These are phyloP conservation scores for Pontederia crassipes DNA, from an alignment of 176 grass and related monocot genomes.

Conservation along the genomic window DNA sequence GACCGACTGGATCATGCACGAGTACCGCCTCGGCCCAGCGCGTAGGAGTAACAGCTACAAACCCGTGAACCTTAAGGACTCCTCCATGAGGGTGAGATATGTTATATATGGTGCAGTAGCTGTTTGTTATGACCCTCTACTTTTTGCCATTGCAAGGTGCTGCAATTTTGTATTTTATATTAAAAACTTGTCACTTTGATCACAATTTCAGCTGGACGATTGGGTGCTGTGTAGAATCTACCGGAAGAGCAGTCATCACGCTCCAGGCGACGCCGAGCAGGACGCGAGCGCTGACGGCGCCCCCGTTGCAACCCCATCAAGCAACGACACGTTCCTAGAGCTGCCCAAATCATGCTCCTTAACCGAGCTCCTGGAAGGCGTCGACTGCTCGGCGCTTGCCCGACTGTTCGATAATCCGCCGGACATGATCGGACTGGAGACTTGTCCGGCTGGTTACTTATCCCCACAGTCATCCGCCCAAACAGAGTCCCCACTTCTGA, in stretches of 20 bases:
- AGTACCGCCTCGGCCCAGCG: constrained; percentile 9
- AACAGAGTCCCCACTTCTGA: not conserved
- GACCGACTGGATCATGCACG: constrained; percentile 25
- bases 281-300: not conserved
- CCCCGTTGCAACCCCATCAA: not conserved
- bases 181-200: not conserved
- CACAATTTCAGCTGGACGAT: constrained; percentile 11
- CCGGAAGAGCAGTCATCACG: constrained; percentile 2
- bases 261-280: not conserved
- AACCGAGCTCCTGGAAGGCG: not conserved
- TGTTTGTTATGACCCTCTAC: not conserved
- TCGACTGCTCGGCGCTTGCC: not conserved
- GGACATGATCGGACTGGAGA: not conserved
- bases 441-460: not conserved
- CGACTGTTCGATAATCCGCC: not conserved
- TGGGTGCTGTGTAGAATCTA: constrained; percentile 27
- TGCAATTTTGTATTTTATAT: too few relatives aligned
- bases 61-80: not conserved
- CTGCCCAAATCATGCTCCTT: constrained; percentile 8
- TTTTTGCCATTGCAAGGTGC: not conserved
- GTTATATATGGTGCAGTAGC: not conserved
- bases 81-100: constrained; percentile 15
- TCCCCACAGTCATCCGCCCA: not conserved
- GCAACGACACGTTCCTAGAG: not conserved
- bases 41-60: not conserved